Percentiles rank a stretch among this genome's conserved stretches.
These are phyloP conservation scores for Scheffersomyces amazonensis DNA, from an alignment of 805 yeast genomes.

Conservation along the genomic window DNA sequence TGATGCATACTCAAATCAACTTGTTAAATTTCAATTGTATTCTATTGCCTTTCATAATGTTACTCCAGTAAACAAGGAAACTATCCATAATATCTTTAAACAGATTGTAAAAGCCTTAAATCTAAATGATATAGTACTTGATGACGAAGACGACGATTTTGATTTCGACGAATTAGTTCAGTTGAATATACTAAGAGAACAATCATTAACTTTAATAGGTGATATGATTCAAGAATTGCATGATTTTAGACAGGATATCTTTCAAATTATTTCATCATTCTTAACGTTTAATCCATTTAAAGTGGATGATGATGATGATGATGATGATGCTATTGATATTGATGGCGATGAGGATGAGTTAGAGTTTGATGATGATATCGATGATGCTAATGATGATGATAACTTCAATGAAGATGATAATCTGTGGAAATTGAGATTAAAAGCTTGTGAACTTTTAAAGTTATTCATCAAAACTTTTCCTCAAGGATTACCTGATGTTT, in stretches of 20 bases:
- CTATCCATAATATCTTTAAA: conserved; percentile 11
- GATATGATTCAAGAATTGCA: conserved; percentile 19
- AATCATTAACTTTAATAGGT: conserved; percentile 44
- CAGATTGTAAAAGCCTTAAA: conserved; percentile 18
- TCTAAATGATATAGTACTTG: conserved; percentile 18
- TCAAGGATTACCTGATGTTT: conserved; percentile 6
- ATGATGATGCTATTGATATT: conserved; percentile 34
- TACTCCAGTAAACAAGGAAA: conserved; percentile 1
- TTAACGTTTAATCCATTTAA: conserved; percentile 30
- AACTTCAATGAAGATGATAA: conserved; percentile 41
- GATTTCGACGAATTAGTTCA: conserved; percentile 45
- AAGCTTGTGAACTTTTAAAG: conserved; percentile 43
- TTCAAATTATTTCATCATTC: conserved; percentile 19
- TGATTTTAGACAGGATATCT: conserved; percentile 9
- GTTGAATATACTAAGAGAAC: conserved; percentile 49
- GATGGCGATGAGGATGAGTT: conserved; percentile 45
- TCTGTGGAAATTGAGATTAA: conserved; percentile 60
- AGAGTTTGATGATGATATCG: conserved; percentile 13
- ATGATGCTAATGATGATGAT: conserved; percentile 31
- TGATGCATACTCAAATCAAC: not conserved
- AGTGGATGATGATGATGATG: conserved; percentile 31
- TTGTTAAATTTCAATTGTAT: conserved; percentile 11
- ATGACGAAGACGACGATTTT: conserved; percentile 22
- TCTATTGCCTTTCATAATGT: conserved; percentile 12
- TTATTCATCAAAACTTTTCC: conserved; percentile 34